These are phyloP conservation scores for Gillenia trifoliata DNA, from an alignment of 306 rosid species.

Conservation along the genomic window DNA sequence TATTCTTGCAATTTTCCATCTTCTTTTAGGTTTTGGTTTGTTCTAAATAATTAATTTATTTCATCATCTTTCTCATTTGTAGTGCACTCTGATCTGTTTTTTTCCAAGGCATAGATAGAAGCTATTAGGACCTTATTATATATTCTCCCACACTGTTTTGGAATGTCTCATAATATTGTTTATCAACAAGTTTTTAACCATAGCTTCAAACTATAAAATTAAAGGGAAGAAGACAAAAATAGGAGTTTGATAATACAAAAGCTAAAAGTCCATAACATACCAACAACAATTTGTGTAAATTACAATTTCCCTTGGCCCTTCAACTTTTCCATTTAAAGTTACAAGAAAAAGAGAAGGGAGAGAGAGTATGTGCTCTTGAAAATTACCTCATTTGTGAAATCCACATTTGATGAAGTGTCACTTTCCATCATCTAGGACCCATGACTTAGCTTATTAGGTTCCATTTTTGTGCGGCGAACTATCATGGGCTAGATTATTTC, in stretches of 20 bases:
- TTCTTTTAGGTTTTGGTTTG: constrained; percentile 4
- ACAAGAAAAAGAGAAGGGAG: not conserved
- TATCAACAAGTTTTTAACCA: not conserved
- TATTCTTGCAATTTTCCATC: constrained; percentile 13
- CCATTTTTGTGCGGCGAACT: not conserved
- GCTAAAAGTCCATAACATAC: not conserved
- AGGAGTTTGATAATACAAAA: not conserved
- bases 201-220: not conserved
- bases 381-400: not conserved
- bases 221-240: not conserved
- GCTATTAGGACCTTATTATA: not conserved
- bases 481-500: not conserved
- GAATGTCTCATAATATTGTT: not conserved
- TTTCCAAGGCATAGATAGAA: not conserved
- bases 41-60: not conserved
- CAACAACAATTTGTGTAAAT: not conserved
- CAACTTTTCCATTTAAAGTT: not conserved
- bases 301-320: not conserved
- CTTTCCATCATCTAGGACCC: not conserved
- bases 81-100: constrained; percentile 12
- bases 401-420: not conserved
- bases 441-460: not conserved
- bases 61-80: not conserved
- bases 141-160: not conserved
- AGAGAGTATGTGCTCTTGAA: not conserved